These are phyloP conservation scores for Boletus vermiculosoides DNA, from an alignment of 768 basidiomycete species.

Conservation along the genomic window DNA sequence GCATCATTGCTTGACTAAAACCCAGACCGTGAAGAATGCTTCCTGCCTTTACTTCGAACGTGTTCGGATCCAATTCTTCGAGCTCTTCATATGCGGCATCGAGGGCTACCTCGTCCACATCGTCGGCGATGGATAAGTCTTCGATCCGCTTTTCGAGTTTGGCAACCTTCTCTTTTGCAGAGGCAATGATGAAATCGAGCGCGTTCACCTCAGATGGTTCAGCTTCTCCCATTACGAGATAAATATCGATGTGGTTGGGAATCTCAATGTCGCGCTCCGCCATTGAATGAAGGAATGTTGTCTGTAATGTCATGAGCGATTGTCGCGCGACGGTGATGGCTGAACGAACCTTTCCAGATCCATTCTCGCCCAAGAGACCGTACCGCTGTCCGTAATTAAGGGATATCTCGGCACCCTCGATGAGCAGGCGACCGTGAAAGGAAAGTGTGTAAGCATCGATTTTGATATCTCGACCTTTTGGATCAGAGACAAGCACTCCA, in stretches of 20 bases:
- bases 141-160: conserved; percentile 92
- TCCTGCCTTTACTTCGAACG: conserved; percentile 94
- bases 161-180: conserved; percentile 90
- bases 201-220: conserved; percentile 95
- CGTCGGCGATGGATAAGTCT: conserved; percentile 85
- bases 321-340: conserved; percentile 9
- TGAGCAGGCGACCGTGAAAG: conserved; percentile 90
- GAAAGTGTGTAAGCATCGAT: conserved; percentile 94
- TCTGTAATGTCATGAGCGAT: conserved; percentile 44
- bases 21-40: conserved; percentile 98
- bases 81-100: conserved; percentile 93
- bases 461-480: conserved; percentile 94
- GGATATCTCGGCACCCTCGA: conserved; percentile 63
- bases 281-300: conserved; percentile 93
- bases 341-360: conserved; percentile 87
- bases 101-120: conserved; percentile 83
- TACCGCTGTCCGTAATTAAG: conserved; percentile 93
- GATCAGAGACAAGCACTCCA: conserved; percentile 91
- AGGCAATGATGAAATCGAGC: conserved; percentile 94
- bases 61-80: conserved; percentile 93
- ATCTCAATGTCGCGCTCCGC: conserved; percentile 95
- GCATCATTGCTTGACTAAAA: conserved; percentile 90
- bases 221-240: conserved; percentile 93
- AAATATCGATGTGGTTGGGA: conserved; percentile 94
- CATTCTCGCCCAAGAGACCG: conserved; percentile 95